Percentiles rank a stretch among this genome's conserved stretches.
phyloP scores from a whole-genome alignment of 306 rosid genomes.

The Argentina anserina region DNA sequence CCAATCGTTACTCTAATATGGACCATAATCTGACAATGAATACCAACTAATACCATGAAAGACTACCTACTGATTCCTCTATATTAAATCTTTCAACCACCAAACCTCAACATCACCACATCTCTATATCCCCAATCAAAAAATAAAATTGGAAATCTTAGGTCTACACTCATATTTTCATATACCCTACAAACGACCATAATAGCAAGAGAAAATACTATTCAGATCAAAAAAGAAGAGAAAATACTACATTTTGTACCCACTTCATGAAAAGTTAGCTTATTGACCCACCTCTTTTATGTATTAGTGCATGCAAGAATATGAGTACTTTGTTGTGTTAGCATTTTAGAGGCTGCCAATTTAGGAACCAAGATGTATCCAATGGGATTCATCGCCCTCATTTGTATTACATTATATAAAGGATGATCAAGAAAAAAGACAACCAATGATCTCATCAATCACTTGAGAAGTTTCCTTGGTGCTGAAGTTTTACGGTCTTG shows the following conservation, averaged over 20 bases:
- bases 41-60: conserved; percentile 19
- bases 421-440: neutral
- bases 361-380: neutral
- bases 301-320: neutral
- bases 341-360: neutral
- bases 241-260: neutral
- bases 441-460: neutral
- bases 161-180: conserved; percentile 1
- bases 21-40: conserved; percentile 11
- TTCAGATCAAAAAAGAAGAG: too few relatives aligned
- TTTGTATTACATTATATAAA: neutral
- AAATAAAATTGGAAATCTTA: neutral
- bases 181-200: neutral
- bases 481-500: neutral
- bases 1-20: neutral
- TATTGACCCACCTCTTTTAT: neutral
- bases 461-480: neutral
- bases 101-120: neutral
- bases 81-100: conserved; percentile 12
- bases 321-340: neutral
- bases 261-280: neutral
- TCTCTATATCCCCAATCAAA: neutral
- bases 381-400: neutral
- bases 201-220: neutral
- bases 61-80: conserved; percentile 7